These are phyloP conservation scores for Schwanniomyces etchellsii DNA, from an alignment of 1,139 yeast genomes.

Conservation along the genomic window DNA sequence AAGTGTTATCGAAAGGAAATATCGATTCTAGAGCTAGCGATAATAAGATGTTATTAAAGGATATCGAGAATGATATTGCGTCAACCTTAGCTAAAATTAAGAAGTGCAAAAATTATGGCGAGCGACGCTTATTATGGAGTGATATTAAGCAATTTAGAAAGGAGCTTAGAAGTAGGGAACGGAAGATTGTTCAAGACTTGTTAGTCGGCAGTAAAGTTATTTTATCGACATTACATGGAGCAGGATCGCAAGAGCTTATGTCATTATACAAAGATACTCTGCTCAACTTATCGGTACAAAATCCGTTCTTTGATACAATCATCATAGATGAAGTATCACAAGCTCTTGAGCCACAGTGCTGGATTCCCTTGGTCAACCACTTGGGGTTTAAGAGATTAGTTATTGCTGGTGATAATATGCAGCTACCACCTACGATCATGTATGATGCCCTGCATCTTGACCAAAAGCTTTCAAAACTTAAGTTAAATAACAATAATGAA, in stretches of 20 bases:
- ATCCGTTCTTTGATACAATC: conserved; percentile 64
- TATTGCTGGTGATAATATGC: conserved; percentile 84
- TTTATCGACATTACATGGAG: conserved; percentile 81
- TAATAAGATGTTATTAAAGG: conserved; percentile 58
- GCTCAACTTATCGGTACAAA: conserved; percentile 13
- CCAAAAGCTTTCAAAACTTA: not conserved
- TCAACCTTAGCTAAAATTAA: conserved; percentile 51
- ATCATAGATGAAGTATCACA: conserved; percentile 96
- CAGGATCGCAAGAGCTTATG: conserved; percentile 66
- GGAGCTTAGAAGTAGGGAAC: conserved; percentile 66
- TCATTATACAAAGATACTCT: conserved; percentile 32
- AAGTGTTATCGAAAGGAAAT: conserved; percentile 54
- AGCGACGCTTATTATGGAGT: conserved; percentile 60
- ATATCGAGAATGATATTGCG: conserved; percentile 67
- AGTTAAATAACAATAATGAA: conserved; percentile 15
- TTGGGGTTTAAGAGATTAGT: conserved; percentile 55
- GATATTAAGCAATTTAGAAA: conserved; percentile 65
- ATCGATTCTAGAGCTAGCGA: conserved; percentile 34
- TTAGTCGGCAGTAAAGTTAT: conserved; percentile 63
- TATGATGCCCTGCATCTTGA: conserved; percentile 21
- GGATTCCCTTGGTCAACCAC: conserved; percentile 85
- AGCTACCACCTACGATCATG: conserved; percentile 76
- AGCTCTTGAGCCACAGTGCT: conserved; percentile 89
- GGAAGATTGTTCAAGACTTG: conserved; percentile 54
- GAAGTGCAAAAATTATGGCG: conserved; percentile 61